phyloP scores from a whole-genome alignment of 2,329 filamentous ascomycete species.

The Aotearoamyces nothofagi region DNA sequence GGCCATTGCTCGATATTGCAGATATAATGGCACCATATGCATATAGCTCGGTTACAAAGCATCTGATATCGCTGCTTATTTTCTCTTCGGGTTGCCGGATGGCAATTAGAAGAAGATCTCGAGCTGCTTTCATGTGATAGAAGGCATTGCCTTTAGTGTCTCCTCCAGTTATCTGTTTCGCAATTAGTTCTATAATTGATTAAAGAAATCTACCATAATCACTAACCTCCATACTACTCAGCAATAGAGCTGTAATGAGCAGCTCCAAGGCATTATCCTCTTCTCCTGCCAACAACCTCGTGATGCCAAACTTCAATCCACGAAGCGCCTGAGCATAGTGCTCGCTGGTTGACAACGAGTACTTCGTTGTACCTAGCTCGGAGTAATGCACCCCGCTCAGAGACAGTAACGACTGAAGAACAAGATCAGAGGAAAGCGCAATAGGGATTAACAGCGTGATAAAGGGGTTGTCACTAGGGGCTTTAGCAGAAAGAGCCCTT shows the following conservation, averaged over 20 bases:
- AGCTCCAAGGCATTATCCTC: background rate
- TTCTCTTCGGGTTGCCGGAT: background rate
- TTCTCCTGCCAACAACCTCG: background rate
- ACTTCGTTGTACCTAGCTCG: background rate
- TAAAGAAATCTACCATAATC: background rate
- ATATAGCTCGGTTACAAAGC: conserved; percentile 2
- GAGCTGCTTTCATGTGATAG: conserved; percentile 1
- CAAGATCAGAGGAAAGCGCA: background rate
- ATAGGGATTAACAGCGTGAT: no score
- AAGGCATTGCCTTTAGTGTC: conserved; percentile 1
- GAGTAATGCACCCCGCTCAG: conserved; percentile 1
- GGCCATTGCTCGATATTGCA: no score
- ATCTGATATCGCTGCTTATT: background rate
- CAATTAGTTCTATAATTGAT: background rate
- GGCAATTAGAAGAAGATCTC: background rate
- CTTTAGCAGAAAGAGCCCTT: no score
- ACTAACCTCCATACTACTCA: conserved; percentile 1
- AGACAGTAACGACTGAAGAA: conserved; percentile 1
- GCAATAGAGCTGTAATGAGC: conserved; percentile 1
- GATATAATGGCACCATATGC: conserved; percentile 1
- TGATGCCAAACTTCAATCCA: conserved; percentile 1
- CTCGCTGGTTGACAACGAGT: no score
- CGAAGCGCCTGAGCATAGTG: conserved; percentile 1
- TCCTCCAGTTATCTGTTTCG: background rate
- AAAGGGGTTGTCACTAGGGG: no score